Base-by-base conservation (phyloP, 352 stramenopile species). In the Phytopythium sindhum region DNA sequence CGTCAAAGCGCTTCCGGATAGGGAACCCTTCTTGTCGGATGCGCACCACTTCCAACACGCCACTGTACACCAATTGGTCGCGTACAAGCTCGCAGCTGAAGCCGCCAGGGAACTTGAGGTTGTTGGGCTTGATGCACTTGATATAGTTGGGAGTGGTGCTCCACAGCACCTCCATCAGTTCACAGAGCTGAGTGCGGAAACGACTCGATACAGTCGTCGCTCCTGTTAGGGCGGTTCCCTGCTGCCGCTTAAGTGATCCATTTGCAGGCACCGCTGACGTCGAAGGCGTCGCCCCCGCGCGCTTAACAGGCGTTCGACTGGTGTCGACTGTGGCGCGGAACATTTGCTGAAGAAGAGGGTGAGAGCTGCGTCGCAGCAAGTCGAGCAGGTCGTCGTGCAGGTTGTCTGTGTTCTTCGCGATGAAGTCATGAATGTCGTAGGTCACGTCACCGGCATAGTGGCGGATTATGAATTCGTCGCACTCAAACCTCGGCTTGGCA, bases 51-150 rank as follows among this genome's bases (percentile, higher is more conserved):
- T 97, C 91, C 14, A 98, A 75, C 2, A 98, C 93, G 42, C 94
- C 93, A 37, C 89, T 95, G 76, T 97, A 98, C 6, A 91, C 69
- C 2, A 98, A 77, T 58, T 98, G 93, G 35, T 98, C 91, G 21
- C 94, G 81, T 15, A 97, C 90, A 11, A 94, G 67, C 29, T 95
- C 72, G 33, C 89, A 89, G 64, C 96, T 94, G 60, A 98, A 97
- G 14, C 88, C 74, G 44, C 92, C 83, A 0, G 91, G 80, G 48
- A 96, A 94, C 66, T 98, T 98, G 21, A 95, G 65, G 54, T 91
- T 96, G 77, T 98, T 98, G 7, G 94, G 94, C 74, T 98, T 98
- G 72, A 98, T 96, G 62, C 93, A 98, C 65, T 97, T 95, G 68
- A 98, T 93, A 67, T 98, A 98, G 42, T 93, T 93, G 8, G 91